Percentiles rank a stretch among this genome's conserved stretches.
Evolutionary conservation across 2,329 filamentous ascomycete species (phyloP).

Genomic region (Daldinia sp.): DNA sequence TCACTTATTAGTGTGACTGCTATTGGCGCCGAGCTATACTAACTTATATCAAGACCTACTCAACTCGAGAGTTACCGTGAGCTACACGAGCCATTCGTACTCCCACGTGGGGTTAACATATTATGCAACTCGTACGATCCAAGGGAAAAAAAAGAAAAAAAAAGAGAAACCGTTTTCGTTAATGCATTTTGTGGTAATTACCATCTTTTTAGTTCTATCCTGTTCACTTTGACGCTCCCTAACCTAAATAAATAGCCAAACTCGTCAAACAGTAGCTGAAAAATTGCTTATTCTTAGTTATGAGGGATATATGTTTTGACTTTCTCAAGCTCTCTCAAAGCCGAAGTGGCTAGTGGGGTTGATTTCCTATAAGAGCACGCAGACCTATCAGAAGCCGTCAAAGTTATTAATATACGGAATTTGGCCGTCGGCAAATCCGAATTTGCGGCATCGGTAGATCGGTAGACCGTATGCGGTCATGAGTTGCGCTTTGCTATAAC

Average conservation of each 20-base stretch:
- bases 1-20: neutral
- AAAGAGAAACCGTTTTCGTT: no score
- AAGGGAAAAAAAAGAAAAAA: neutral
- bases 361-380: slow-evolving; percentile 1
- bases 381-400: slow-evolving; percentile 7
- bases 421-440: slow-evolving; percentile 19
- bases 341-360: neutral
- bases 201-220: neutral
- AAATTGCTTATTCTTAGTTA: neutral
- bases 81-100: neutral
- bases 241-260: neutral
- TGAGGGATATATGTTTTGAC: slow-evolving; percentile 16
- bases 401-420: neutral
- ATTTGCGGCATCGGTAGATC: slow-evolving; percentile 19
- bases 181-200: neutral
- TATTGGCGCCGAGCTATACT: neutral
- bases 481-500: slow-evolving; percentile 6
- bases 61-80: neutral
- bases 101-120: slow-evolving; percentile 8
- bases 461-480: slow-evolving; percentile 4
- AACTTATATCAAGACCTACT: neutral
- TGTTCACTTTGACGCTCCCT: slow-evolving; percentile 1
- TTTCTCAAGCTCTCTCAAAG: neutral
- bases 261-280: slow-evolving; percentile 9
- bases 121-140: slow-evolving; percentile 16